Base-by-base conservation (phyloP, 768 basidiomycete species). In the Lentinus brumalis region DNA sequence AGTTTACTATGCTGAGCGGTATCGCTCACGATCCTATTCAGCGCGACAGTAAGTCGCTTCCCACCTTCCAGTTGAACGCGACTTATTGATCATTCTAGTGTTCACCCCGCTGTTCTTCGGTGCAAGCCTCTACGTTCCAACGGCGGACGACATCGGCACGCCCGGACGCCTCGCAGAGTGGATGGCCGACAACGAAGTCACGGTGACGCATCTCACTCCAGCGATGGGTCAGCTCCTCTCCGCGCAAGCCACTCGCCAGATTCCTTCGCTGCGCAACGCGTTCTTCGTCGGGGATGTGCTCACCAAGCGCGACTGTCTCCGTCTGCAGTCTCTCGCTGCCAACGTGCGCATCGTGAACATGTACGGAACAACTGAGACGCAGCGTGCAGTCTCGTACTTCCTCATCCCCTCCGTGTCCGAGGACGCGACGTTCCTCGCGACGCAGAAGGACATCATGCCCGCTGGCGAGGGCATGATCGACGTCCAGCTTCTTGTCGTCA, bases 221-320 rank as follows among this genome's bases (percentile, higher is more conserved):
- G 96, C 96, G 26, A 98, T 98, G 96, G 97, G 97, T 62, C 97
- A 99, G 71, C 88, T 99, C 8, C 87, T 99, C 54, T 97, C 95
- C 4, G 93, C 95, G 0, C 88, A 91, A 64, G 89, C 89, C 0
- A 87, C 84, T 1, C 77, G 82, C 18, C 90, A 92, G 69, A 96
- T 98, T 65, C 90, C 94, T 5, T 85, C 89, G 7, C 86, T 99
- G 21, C 78, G 75, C 40, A 94, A 90, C 69, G 97, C 97, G 10
- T 98, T 99, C 81, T 98, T 99, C 72, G 97, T 99, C 47, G 97
- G 97, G n/a, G 97, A 99, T 71, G 87, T 98, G 45, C 86, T 99
- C 57, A 98, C 97, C 62, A 99, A 98, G 75, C 91, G 97, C 46
- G 97, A 99, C 74, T 98, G 96, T 69, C 85, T 91, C 44, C 91